phyloP scores from a whole-genome alignment of 495 filamentous ascomycete genomes.

The Lasiosphaeris hirsuta region DNA sequence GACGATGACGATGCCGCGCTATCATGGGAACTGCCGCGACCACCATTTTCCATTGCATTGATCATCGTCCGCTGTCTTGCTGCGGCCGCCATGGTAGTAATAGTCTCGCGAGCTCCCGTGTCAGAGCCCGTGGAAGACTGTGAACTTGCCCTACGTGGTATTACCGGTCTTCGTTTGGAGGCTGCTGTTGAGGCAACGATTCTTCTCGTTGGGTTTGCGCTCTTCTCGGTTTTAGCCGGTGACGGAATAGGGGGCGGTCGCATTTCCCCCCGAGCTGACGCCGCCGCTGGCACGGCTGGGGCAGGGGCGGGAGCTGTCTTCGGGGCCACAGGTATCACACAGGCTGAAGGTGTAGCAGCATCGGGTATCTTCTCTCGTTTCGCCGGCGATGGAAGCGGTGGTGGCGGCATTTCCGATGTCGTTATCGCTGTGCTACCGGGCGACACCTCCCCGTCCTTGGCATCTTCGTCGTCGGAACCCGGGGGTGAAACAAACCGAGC shows the following conservation, averaged over 20 bases:
- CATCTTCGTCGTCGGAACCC: slow-evolving; percentile 36
- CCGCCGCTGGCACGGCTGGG: not conserved
- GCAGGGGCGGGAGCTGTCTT: not conserved
- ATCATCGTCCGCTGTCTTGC: not conserved
- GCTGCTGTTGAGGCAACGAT: slow-evolving; percentile 36
- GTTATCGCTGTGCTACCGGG: slow-evolving; percentile 17
- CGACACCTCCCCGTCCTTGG: slow-evolving; percentile 18
- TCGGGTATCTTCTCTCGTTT: slow-evolving; percentile 1
- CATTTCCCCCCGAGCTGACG: slow-evolving; percentile 17
- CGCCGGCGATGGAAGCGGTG: slow-evolving; percentile 15
- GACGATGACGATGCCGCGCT: slow-evolving; percentile 9
- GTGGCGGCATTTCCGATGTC: slow-evolving; percentile 22
- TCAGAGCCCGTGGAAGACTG: slow-evolving; percentile 38
- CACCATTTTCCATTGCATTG: not conserved
- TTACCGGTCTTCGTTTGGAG: slow-evolving; percentile 35
- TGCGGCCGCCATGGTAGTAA: slow-evolving; percentile 1
- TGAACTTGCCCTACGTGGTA: slow-evolving; percentile 40
- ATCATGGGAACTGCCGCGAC: slow-evolving; percentile 8
- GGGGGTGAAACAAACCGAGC: slow-evolving; percentile 51
- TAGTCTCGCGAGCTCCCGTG: slow-evolving; percentile 19
- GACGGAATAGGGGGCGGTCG: slow-evolving; percentile 14
- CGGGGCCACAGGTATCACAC: not conserved
- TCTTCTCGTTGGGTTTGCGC: slow-evolving; percentile 27
- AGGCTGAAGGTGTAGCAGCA: not conserved
- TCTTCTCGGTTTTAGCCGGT: slow-evolving; percentile 21